Base-by-base conservation (phyloP, 2,329 filamentous ascomycete genomes). In the Cercospora zeae-maydis region DNA sequence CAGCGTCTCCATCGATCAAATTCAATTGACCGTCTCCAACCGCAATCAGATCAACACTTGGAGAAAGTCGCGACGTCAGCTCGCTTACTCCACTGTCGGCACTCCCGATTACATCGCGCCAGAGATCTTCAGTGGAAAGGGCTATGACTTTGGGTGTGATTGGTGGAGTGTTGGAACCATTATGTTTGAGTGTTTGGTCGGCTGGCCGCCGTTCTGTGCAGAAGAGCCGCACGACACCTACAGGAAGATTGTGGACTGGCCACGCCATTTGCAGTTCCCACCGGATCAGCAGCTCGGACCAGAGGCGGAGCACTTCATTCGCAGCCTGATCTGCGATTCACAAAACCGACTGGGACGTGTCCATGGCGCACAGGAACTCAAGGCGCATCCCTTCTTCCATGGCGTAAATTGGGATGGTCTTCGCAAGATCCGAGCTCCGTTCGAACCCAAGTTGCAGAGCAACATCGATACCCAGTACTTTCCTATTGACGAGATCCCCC, bases 131-230 rank as follows among this genome's bases (percentile, higher is more conserved):
- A 96, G 91, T 52, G 93, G 93, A 16, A 91, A 96, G 73, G 95
- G 95, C 54, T 99, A 99, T 80, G 91, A 92, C 63, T 96, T 93
- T 73, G 89, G 96, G 75, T 99, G 95, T 76, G 95, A 99, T 82
- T 99, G 95, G 95, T 99, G 95, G 95, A 96, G 91, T 21, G 85
- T 99, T 55, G 95, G 95, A 58, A 97, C 95, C 49, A 99, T 99
- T 79, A 98, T 99, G 95, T 99, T 98, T 73, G 95, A 99, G 79
- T 99, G 95, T 78, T 83, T 99, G 70, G 92, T 99, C 65, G 95
- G 95, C 72, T 99, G 95, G 95, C 95, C 95, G 60, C 95, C 95
- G 31, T 99, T 99, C 85, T 99, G 95, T 77, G 93, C 95, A 19
- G 95, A 99, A 77, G 93, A 98, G 75, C 91, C 92, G 64, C 93